These are phyloP conservation scores for Podospora appendiculata DNA, from an alignment of 495 filamentous ascomycete genomes.

Conservation along the genomic window DNA sequence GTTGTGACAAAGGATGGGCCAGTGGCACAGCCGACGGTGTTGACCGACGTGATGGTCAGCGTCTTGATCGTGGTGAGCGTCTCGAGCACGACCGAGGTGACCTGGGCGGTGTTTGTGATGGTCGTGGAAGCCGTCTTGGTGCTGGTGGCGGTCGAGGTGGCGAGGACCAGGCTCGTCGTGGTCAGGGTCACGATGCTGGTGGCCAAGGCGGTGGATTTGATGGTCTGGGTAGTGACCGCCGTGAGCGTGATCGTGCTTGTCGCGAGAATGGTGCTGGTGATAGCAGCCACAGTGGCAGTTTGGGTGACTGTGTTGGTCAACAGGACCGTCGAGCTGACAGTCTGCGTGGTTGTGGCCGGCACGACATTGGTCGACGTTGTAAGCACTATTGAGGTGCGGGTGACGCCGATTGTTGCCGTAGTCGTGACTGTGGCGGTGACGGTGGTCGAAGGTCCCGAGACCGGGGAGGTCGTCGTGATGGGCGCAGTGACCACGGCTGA, in stretches of 20 bases:
- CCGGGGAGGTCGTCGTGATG: background rate
- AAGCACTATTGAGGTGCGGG: conserved; percentile 5
- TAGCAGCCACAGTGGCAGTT: conserved; percentile 3
- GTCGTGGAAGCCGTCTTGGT: conserved; percentile 2
- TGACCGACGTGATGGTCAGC: background rate
- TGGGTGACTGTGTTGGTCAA: conserved; percentile 7
- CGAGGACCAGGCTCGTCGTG: conserved; percentile 2
- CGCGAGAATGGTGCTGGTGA: conserved; percentile 1
- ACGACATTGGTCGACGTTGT: conserved; percentile 9
- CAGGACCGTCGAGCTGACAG: conserved; percentile 5
- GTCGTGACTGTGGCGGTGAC: conserved; percentile 12
- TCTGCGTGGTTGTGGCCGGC: conserved; percentile 2
- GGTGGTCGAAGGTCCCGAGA: conserved; percentile 4
- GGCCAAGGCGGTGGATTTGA: background rate
- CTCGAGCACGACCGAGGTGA: conserved; percentile 6
- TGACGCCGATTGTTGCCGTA: conserved; percentile 4
- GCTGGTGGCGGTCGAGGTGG: background rate
- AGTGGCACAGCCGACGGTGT: background rate
- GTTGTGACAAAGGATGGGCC: background rate
- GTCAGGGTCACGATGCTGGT: conserved; percentile 8
- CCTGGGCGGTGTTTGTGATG: conserved; percentile 5
- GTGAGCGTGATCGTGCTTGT: conserved; percentile 11
- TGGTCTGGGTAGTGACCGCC: background rate
- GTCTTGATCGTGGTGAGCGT: conserved; percentile 9
- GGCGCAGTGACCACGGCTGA: background rate